Base-by-base conservation (phyloP, 108 stramenopile genomes). In the Licmophora abbreviata region DNA sequence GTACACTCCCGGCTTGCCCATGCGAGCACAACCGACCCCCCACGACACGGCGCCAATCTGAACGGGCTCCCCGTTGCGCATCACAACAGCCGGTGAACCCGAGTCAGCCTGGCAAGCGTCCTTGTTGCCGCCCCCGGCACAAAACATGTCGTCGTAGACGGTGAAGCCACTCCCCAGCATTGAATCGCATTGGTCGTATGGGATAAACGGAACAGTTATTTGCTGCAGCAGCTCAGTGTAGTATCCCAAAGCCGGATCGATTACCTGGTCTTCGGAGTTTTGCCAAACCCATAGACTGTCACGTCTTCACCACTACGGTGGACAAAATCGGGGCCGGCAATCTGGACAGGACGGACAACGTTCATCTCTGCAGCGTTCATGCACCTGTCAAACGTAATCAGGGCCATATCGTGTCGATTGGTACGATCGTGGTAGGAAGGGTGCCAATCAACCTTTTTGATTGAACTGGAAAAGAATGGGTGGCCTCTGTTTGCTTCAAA, bases 91-190 rank as follows among this genome's bases (percentile, higher is more conserved):
- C 0, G 79, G 74, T 31, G 74, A 74, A 34, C 79, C 79, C 11
- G 64, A 66, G 45, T 80, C 79, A 26, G 74, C 79, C n/a, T 63
- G 50, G 31, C 77, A 79, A 7, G 59, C 35, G 50, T 73, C 71
- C 15, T 63, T 51, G 3, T 66, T 59, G 26, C 56, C 65, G 2
- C 27, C 15, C 6, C 60, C 69, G 4, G 73, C 71, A 64, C 77
- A 79, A 0, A 78, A 20, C 64, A 66, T 59, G 20, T 40, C 58
- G 24, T 2, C 38, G 15, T 51, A 40, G 20, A 40, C 38, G 1
- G 15, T 2, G 15, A n/a, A n/a, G n/a, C n/a, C n/a, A n/a, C 20
- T 40, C 1, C 18, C 3, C 4, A 40, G 20, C 3, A 20, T 18
- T 2, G 2, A 3, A 18, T 5, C 38, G 20, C 38, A 40, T 5